Base-by-base conservation (phyloP, 345 rosid species). In the Hevea brasiliensis region DNA sequence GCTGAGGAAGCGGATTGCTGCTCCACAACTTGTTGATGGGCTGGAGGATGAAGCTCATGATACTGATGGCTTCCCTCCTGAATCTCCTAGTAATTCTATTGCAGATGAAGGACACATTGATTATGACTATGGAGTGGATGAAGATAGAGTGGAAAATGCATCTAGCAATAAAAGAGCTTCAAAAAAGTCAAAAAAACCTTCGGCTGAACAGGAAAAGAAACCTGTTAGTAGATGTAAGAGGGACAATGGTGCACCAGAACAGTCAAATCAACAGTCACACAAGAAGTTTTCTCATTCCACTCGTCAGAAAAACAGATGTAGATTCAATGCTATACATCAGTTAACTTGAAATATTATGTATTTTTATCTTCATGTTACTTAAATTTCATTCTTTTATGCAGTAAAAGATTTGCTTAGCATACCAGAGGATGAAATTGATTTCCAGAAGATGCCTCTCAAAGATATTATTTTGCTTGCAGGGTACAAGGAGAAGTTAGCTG, bases 201-300 rank as follows among this genome's bases (percentile, higher is more conserved):
- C 42, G 6, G 40, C 63, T 26, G 74, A 74, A 66, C 79, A 70
- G 62, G 87, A 78, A 73, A 83, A 32, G 37, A 32, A 74, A 63
- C 64, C 75, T 11, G 81, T 48, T 73, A 76, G 67, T 61, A 86
- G 86, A 84, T 74, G 82, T 44, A 82, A 79, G 74, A 84, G 67
- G 55, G 79, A 72, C 53, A 60, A 61, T 27, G 85, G 80, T 61
- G 75, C 82, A 65, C 48, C 81, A 21, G 89, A 76, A 73, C 68
- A 84, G 40, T 72, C 83, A 45, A 76, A 62, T 3, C 72, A 89
- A 67, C 74, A 81, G 57, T 84, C 83, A 21, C 73, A 72, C 48
- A 85, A 87, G 84, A 94, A 88, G 74, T 92, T 94, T 75, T 74
- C 92, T 59, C 97, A 89, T 85, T 79, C 97, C 62, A 84, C 88